Evolutionary conservation across 179 eudicot species (phyloP).

Genomic region (Monotropa hypopitys): DNA sequence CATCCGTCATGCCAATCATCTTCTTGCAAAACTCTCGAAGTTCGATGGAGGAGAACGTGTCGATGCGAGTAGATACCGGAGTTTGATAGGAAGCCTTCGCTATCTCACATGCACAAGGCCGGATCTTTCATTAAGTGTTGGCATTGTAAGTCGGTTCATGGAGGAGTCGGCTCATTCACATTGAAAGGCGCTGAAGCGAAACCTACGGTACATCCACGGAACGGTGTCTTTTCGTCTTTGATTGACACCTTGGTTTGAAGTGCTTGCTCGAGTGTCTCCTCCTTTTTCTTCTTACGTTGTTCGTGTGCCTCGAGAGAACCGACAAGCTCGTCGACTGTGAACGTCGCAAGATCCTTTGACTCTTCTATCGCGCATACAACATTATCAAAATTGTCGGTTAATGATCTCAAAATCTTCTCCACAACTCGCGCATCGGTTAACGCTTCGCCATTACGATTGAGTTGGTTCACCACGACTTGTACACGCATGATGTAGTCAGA

Average conservation of each 20-base stretch:
- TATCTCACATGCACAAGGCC: neutral
- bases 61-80: neutral
- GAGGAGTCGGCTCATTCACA: neutral
- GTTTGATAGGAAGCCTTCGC: neutral
- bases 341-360: neutral
- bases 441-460: no score
- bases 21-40: neutral
- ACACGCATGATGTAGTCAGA: constrained; percentile 11
- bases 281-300: constrained; percentile 3
- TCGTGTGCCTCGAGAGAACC: constrained; percentile 6
- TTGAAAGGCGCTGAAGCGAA: neutral
- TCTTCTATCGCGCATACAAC: neutral
- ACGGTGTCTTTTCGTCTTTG: constrained; percentile 9
- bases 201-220: neutral
- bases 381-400: constrained; percentile 1
- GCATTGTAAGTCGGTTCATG: neutral
- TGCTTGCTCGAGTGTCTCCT: no score
- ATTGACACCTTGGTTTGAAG: neutral
- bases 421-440: no score
- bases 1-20: no score
- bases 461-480: constrained; percentile 7
- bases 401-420: neutral
- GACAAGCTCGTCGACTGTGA: neutral
- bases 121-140: neutral
- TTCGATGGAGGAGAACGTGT: neutral